These are phyloP conservation scores for Boletellus deceptivus DNA, from an alignment of 1,284 basidiomycete genomes.

Conservation along the genomic window DNA sequence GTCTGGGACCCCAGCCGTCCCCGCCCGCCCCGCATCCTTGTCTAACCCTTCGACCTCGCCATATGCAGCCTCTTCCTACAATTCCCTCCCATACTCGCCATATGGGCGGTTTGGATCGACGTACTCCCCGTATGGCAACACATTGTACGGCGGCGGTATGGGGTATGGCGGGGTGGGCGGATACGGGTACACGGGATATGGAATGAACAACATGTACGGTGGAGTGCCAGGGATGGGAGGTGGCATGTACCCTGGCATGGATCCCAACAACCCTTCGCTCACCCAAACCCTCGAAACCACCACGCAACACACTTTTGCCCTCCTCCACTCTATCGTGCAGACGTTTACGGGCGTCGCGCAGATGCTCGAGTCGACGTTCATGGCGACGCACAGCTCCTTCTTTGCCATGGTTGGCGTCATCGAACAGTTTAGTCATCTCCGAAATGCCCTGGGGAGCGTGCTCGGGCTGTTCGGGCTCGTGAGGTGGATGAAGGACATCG, in stretches of 20 bases:
- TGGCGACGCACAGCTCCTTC: slow-evolving; percentile 98
- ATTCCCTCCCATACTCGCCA: slow-evolving; percentile 35
- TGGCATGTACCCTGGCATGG: slow-evolving; percentile 43
- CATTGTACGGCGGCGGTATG: slow-evolving; percentile 43
- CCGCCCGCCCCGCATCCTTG: slow-evolving; percentile 43
- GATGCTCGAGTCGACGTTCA: slow-evolving; percentile 97
- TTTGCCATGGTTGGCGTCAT: slow-evolving; percentile 99
- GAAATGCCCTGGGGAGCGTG: slow-evolving; percentile 92
- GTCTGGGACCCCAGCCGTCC: slow-evolving; percentile 30
- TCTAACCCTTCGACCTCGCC: slow-evolving; percentile 30
- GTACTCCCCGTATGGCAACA: slow-evolving; percentile 43
- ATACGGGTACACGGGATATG: slow-evolving; percentile 39
- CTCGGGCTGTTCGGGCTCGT: slow-evolving; percentile 89
- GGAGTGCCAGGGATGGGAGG: slow-evolving; percentile 44
- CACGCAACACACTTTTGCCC: slow-evolving; percentile 90
- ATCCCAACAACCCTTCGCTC: slow-evolving; percentile 61
- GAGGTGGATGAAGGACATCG: slow-evolving; percentile 72
- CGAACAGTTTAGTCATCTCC: slow-evolving; percentile 90
- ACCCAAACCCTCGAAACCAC: slow-evolving; percentile 87
- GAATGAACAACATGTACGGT: slow-evolving; percentile 45
- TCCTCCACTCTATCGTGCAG: slow-evolving; percentile 93
- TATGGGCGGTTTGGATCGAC: slow-evolving; percentile 46
- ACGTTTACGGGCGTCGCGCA: slow-evolving; percentile 96
- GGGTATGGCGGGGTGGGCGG: slow-evolving; percentile 37
- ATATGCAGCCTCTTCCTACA: slow-evolving; percentile 32